Evolutionary conservation across 2,329 filamentous ascomycete genomes (phyloP), one percentile per base, ranked within the genome.

Genomic region (Colletotrichum somersetense): DNA sequence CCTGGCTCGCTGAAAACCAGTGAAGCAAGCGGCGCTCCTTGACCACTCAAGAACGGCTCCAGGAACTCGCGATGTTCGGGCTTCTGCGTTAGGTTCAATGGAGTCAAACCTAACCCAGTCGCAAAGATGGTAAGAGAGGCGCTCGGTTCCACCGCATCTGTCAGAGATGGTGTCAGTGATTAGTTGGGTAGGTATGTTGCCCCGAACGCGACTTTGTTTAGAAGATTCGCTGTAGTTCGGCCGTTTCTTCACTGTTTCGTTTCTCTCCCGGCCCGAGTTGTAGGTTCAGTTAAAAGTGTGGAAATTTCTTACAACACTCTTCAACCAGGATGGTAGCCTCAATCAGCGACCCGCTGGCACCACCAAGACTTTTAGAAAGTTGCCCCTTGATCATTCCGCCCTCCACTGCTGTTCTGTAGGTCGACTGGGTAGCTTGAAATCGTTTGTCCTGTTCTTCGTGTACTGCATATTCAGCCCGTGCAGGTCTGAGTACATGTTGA

Each of bases 1-100:
- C 79, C 81, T 0, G 87, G 87, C 76, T 89, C 87, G 38, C 84
- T 86, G 75, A 85, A 85, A 3, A 87, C 85, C 16, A 89, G 79
- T 70, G 83, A 85, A 0, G 87, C 87, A 58, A 89, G 73, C 0
- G 85, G 85, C 11, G 84, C 79, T 0, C 84, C 86, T 30, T 83
- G 77, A 0, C 78, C 78, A 30, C 72, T 78, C 30, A 88, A 76
- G 66, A 88, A 89, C 3, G 85, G 85, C 59, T 78, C 78, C n/a
- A 89, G 75, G 56, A 87, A 86, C 68, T 82, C 80, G 12, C 81
- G 35, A 18, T 57, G 55, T 40, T 57, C 35, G 12, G 55, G 35
- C 35, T 40, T 78, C 66, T 83, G 80, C 1, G 79, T 82, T 44
- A 89, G 75, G 62, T 86, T 82, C 44, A 90, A 76, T 1, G 88